Evolutionary conservation across 805 yeast genomes (phyloP).

Genomic region (Barnettozyma salicaria): DNA sequence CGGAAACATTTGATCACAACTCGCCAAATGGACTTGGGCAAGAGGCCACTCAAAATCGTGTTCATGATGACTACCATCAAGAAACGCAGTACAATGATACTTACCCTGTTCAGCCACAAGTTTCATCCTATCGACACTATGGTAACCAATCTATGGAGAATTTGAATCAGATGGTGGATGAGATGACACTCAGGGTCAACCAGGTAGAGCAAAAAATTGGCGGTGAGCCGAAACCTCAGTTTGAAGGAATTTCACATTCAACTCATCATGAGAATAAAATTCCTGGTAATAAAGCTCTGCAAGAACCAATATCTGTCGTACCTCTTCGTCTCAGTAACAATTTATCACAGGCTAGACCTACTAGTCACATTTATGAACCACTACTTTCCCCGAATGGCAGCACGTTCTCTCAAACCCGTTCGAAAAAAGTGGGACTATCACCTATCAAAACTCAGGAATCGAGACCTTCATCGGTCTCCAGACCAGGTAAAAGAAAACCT

Average conservation of each 20-base stretch:
- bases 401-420: not conserved
- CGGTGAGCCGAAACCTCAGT: not conserved
- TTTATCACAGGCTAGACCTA: conserved; percentile 3
- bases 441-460: conserved; percentile 3
- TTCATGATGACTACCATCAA: not conserved
- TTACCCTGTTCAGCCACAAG: too few relatives aligned
- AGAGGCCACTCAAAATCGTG: not conserved
- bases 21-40: not conserved
- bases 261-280: too few relatives aligned
- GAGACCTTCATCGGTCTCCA: not conserved
- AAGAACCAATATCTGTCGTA: too few relatives aligned
- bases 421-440: conserved; percentile 5
- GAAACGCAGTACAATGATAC: not conserved
- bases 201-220: conserved; percentile 21
- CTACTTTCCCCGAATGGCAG: conserved; percentile 5
- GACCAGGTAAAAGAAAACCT: conserved; percentile 12
- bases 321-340: too few relatives aligned
- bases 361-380: conserved; percentile 7
- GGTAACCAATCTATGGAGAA: conserved; percentile 24
- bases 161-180: conserved; percentile 32
- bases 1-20: not conserved
- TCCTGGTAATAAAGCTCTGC: too few relatives aligned
- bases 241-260: not conserved
- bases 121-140: too few relatives aligned
- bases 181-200: conserved; percentile 25